These are phyloP conservation scores for Lathyrus sativus DNA, from an alignment of 306 rosid genomes.

Conservation along the genomic window DNA sequence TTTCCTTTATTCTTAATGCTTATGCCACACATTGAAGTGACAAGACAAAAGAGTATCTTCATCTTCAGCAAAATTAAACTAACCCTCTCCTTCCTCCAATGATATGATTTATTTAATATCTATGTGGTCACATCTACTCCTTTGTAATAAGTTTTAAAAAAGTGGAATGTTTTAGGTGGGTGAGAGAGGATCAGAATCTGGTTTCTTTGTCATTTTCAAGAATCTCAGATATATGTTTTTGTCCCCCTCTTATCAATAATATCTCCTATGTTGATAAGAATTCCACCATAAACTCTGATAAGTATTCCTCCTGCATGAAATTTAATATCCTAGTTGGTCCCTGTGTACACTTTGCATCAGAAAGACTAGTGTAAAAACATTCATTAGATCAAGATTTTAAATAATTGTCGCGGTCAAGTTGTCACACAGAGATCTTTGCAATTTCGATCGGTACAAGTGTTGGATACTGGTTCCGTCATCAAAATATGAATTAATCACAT, in stretches of 20 bases:
- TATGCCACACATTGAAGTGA: conserved; percentile 41
- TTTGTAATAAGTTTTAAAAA: conserved; percentile 45
- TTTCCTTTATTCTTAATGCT: conserved; percentile 42
- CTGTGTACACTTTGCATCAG: conserved; percentile 29
- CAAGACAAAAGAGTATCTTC: conserved; percentile 3
- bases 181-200: conserved; percentile 69
- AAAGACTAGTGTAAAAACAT: background rate
- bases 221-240: conserved; percentile 40
- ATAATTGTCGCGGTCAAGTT: too few relatives aligned
- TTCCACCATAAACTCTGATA: conserved; percentile 44
- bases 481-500: too few relatives aligned
- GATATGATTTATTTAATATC: conserved; percentile 14
- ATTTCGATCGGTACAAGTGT: too few relatives aligned
- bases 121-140: conserved; percentile 55
- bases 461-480: too few relatives aligned
- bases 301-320: conserved; percentile 18
- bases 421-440: too few relatives aligned
- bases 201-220: conserved; percentile 45
- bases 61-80: conserved; percentile 4
- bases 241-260: conserved; percentile 46
- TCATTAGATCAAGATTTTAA: background rate
- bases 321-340: conserved; percentile 4
- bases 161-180: conserved; percentile 47
- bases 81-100: conserved; percentile 1
- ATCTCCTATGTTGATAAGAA: conserved; percentile 56